Conservation (phyloP, 768 basidiomycete species). For the Pleurotus pulmonarius region DNA sequence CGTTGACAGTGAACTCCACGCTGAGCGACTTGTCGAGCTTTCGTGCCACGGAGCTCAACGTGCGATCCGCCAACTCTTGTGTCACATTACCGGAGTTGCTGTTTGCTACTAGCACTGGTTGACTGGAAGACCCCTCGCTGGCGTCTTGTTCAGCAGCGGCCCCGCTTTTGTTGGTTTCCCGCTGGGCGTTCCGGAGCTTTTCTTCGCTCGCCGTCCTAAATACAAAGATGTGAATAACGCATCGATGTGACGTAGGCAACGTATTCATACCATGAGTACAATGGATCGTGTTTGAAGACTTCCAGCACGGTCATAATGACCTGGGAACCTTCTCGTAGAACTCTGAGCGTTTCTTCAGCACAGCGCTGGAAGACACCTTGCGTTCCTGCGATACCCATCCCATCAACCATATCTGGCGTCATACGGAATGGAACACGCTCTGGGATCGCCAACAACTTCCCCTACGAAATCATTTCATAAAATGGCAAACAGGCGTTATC, state of each 20-base stretch:
- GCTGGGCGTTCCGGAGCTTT: constrained; percentile 65
- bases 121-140: constrained; percentile 17
- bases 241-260: not conserved
- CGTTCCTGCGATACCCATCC: constrained; percentile 85
- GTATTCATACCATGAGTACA: constrained; percentile 74
- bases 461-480: constrained; percentile 31
- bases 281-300: constrained; percentile 94
- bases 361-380: constrained; percentile 95
- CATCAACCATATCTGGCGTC: constrained; percentile 92
- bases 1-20: constrained; percentile 91
- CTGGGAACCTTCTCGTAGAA: constrained; percentile 79
- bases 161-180: too few species aligned
- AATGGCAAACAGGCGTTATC: not conserved
- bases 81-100: constrained; percentile 41
- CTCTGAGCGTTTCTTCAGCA: constrained; percentile 90
- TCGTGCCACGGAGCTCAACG: constrained; percentile 70
- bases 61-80: constrained; percentile 88
- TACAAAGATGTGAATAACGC: not conserved
- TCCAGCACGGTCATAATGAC: constrained; percentile 94
- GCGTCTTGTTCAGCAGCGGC: constrained; percentile 13
- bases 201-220: constrained; percentile 74
- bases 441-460: constrained; percentile 71
- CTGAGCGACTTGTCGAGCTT: constrained; percentile 86
- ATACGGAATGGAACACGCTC: constrained; percentile 94
- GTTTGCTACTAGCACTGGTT: constrained; percentile 13